Evolutionary conservation across 768 basidiomycete species (phyloP).

Genomic region (Phaeotremella skinneri): DNA sequence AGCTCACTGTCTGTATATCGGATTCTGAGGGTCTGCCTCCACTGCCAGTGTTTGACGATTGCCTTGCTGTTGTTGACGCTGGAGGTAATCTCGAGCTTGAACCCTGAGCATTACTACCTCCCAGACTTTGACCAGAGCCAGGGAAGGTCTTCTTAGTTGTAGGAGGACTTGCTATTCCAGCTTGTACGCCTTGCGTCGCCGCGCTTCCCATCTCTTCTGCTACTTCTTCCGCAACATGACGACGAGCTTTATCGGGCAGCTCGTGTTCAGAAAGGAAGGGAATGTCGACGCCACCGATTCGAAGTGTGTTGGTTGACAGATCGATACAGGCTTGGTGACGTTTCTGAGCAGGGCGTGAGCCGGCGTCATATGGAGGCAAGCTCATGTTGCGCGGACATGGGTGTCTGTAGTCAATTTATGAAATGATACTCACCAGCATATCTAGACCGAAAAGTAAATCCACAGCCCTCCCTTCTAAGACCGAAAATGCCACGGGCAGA

Average conservation of each 20-base stretch:
- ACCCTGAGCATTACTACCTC: slow-evolving; percentile 25
- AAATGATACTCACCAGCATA: slow-evolving; percentile 63
- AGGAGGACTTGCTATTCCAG: slow-evolving; percentile 33
- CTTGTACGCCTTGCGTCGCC: slow-evolving; percentile 25
- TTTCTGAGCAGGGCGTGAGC: slow-evolving; percentile 54
- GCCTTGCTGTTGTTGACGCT: slow-evolving; percentile 22
- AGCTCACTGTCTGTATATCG: slow-evolving; percentile 57
- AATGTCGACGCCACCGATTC: slow-evolving; percentile 89
- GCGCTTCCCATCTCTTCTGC: slow-evolving; percentile 44
- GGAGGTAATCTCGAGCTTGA: slow-evolving; percentile 11
- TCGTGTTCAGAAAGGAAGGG: slow-evolving; percentile 90
- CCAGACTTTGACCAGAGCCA: slow-evolving; percentile 30
- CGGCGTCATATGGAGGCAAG: not conserved
- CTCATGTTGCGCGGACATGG: slow-evolving; percentile 55
- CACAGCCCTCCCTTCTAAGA: slow-evolving; percentile 92
- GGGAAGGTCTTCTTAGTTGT: slow-evolving; percentile 20
- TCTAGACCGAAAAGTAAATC: slow-evolving; percentile 98
- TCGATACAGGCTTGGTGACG: slow-evolving; percentile 96
- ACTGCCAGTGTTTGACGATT: slow-evolving; percentile 33
- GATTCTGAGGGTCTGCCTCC: slow-evolving; percentile 57
- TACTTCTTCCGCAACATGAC: slow-evolving; percentile 45
- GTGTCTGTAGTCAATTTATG: slow-evolving; percentile 60
- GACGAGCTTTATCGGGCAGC: slow-evolving; percentile 72
- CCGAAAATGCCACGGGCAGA: slow-evolving; percentile 86
- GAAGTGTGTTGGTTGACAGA: slow-evolving; percentile 78